These are phyloP conservation scores for Leccinum rimulosum DNA, from an alignment of 768 basidiomycete genomes.

Conservation along the genomic window DNA sequence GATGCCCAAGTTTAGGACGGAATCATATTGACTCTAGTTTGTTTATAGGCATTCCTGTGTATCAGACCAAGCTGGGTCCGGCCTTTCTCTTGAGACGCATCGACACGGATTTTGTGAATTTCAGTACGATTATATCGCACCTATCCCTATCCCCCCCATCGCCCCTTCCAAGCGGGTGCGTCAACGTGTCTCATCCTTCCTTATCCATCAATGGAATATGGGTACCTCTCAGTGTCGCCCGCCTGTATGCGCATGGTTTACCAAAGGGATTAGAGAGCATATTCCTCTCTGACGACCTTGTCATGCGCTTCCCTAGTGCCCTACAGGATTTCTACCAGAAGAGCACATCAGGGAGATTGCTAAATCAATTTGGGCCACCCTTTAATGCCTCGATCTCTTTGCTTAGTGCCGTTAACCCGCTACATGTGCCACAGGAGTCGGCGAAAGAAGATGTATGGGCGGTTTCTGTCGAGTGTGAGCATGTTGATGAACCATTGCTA, in stretches of 20 bases:
- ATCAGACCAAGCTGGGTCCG: constrained; percentile 61
- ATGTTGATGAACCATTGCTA: constrained; percentile 24
- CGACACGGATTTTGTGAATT: constrained; percentile 77
- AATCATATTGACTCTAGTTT: constrained; percentile 9
- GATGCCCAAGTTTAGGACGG: background rate
- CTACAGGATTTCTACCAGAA: constrained; percentile 56
- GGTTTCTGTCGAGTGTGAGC: constrained; percentile 14
- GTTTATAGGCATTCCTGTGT: constrained; percentile 64
- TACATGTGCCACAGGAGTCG: constrained; percentile 3
- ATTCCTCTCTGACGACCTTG: constrained; percentile 63
- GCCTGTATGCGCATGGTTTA: constrained; percentile 37
- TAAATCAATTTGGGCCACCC: constrained; percentile 63
- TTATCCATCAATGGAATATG: constrained; percentile 59
- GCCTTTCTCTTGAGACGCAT: constrained; percentile 64
- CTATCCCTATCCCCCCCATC: constrained; percentile 33
- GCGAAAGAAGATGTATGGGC: constrained; percentile 22
- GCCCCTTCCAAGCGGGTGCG: constrained; percentile 44
- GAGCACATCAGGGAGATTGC: constrained; percentile 44
- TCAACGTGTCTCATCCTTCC: constrained; percentile 51
- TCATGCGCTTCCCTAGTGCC: constrained; percentile 60
- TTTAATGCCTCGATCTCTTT: constrained; percentile 46
- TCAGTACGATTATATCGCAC: constrained; percentile 46
- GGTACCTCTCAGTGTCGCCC: constrained; percentile 61
- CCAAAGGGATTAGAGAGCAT: constrained; percentile 40
- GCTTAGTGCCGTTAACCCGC: background rate